Base-by-base conservation (phyloP, 2,329 filamentous ascomycete genomes). In the Endoconidiophora polonica region DNA sequence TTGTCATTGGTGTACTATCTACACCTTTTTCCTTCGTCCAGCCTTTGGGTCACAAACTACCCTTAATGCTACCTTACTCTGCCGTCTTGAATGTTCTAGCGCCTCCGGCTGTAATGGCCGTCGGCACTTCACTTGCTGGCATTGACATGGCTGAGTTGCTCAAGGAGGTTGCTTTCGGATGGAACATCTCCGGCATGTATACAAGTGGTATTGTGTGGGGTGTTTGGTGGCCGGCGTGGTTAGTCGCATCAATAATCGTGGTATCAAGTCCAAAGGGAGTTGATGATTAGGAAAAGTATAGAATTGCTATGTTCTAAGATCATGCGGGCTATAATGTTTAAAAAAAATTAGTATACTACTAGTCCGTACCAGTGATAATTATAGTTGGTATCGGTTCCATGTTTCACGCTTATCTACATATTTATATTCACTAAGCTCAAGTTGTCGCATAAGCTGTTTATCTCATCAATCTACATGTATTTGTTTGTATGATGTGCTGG, bases 171-270 rank as follows among this genome's bases (percentile, higher is more conserved):
- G 85, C 83, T 4, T 87, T 91, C 61, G 87, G 84, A 0, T 94
- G 87, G 87, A 76, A 86, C 59, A 79, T 94, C 10, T 87, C 82
- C 77, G 86, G 86, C 1, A 77, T 91, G 73, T 93, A 87, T 68
- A 93, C 87, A 1, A 81, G 85, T 53, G 78, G 94, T 16, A 77
- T 93, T 9, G 74, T 94, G n/a, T 94, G 87, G 85, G 83, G 86
- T 61, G 79, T 94, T 41, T 95, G 88, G 88, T 91, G 86, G 83
- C 88, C 88, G 0, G 86, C 86, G 5, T 95, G 88, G 88, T 63
- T 91, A 37, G 74, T 79, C 5, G 83, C 74, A 2, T 67, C 69
- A 52, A 62, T 79, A 4, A 66, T 74, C 22, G 68, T 79, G 42
- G 64, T 77, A 49, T 29, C 49, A 23, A 51, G 29, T 39, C 38